Evolutionary conservation across 1,284 basidiomycete species (phyloP).

Genomic region (Coniferiporia sulphurascens): DNA sequence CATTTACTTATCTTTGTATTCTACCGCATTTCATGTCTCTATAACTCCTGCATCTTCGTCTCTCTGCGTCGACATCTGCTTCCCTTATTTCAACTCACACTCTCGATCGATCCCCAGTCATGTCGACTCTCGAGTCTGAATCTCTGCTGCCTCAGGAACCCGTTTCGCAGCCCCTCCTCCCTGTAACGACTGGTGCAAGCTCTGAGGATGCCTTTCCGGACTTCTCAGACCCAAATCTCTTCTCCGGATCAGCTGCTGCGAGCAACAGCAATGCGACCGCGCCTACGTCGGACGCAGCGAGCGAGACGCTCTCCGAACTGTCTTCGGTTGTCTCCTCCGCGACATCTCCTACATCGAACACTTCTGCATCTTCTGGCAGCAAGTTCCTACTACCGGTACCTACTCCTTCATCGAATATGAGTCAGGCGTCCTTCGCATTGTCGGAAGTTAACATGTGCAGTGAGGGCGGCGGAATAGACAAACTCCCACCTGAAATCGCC

Average conservation of each 20-base stretch:
- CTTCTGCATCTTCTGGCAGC: conserved; percentile 7
- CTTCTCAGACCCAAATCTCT: conserved; percentile 18
- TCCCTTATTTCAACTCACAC: background rate
- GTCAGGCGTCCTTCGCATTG: conserved; percentile 40
- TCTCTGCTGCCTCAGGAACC: conserved; percentile 1
- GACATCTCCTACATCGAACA: background rate
- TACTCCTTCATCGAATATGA: conserved; percentile 34
- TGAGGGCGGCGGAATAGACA: conserved; percentile 22
- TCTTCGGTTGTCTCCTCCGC: background rate
- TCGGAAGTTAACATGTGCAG: conserved; percentile 32
- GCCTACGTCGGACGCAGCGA: background rate
- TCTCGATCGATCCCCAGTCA: background rate
- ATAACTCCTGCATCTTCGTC: background rate
- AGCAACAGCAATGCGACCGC: background rate
- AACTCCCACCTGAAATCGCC: conserved; percentile 44
- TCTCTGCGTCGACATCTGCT: background rate
- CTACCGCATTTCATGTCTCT: conserved; percentile 5
- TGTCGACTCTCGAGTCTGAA: conserved; percentile 1
- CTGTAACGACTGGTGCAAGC: conserved; percentile 3
- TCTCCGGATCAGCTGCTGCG: conserved; percentile 6
- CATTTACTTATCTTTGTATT: conserved; percentile 6
- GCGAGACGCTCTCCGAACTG: background rate
- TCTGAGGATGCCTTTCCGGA: conserved; percentile 18
- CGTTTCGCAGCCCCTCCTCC: conserved; percentile 2
- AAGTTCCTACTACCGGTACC: conserved; percentile 44